Base-by-base conservation (phyloP, 352 stramenopile species). In the Globisporangium paddicum region DNA sequence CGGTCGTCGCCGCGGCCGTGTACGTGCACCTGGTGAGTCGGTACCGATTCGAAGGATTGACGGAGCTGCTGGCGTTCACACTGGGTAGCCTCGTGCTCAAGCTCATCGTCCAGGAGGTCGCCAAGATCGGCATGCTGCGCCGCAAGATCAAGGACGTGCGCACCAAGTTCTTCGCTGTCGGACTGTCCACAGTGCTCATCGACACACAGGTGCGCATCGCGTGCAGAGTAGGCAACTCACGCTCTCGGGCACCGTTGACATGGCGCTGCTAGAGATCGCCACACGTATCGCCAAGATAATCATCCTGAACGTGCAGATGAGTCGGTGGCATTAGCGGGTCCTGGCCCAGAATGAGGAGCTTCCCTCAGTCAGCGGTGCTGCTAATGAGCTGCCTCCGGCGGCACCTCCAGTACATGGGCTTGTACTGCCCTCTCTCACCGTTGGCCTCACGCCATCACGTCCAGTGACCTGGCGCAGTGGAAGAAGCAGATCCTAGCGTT, bases 121-220 rank as follows among this genome's bases (percentile, higher is more conserved):
- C 40, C 13, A 64, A 58, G 26, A n/a, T 50, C 26, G 35, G 0
- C n/a, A 51, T 57, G 8, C 49, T 64, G 57, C 28, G 23, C n/a
- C 10, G 30, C 28, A 52, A 26, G 19, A 32, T 54, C 25, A 52
- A 50, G 4, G 51, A 64, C 35, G 30, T 60, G 19, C 46, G 42
- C 28, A 57, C 21, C 14, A 68, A 65, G 44, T 63, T 65, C 23
- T 41, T 59, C 14, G 40, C 55, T 8, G 26, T 64, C 7, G 59
- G 52, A 3, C 52, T 67, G 8, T 54, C 59, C 14, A 67, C 64
- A 2, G 60, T 66, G 30, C 41, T 70, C n/a, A 60, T 70, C 7
- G 63, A 66, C 41, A 66, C 53, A 0, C 58, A 70, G 52, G 45
- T 69, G 26, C 52, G 58, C 4, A 66, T 69, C 40, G 32, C 65